These are phyloP conservation scores for Sphaerulina vaccinii DNA, from an alignment of 2,329 filamentous ascomycete genomes.

Conservation along the genomic window DNA sequence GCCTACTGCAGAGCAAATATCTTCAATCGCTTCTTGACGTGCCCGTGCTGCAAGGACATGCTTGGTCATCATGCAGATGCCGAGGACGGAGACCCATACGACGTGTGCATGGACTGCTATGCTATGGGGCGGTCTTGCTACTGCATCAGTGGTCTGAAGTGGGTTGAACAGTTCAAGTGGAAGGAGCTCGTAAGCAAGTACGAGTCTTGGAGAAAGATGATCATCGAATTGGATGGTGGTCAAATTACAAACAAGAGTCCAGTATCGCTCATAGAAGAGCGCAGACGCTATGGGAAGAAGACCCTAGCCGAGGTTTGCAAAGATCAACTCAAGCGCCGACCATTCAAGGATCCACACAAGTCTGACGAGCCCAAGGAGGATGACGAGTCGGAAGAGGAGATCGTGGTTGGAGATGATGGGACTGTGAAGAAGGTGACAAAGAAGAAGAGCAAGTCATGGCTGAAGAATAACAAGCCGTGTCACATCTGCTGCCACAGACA, in stretches of 20 bases:
- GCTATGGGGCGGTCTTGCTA: conserved; percentile 93
- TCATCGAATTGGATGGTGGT: conserved; percentile 70
- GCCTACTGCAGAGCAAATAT: conserved; percentile 96
- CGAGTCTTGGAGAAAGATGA: conserved; percentile 76
- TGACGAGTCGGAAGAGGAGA: conserved; percentile 50
- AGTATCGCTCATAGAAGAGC: conserved; percentile 67
- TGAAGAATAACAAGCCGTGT: conserved; percentile 58
- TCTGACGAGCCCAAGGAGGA: conserved; percentile 46
- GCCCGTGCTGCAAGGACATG: conserved; percentile 73
- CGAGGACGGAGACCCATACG: conserved; percentile 79
- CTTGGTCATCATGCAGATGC: conserved; percentile 55
- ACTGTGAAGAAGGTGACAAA: conserved; percentile 64
- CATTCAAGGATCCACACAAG: conserved; percentile 78
- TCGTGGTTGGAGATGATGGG: conserved; percentile 64
- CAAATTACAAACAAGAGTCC: conserved; percentile 62
- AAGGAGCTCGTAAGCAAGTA: conserved; percentile 72
- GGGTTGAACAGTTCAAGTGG: conserved; percentile 94
- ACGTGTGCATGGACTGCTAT: conserved; percentile 97
- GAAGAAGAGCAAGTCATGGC: conserved; percentile 52
- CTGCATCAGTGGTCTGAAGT: conserved; percentile 80
- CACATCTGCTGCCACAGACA: conserved; percentile 83
- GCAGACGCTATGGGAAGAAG: conserved; percentile 67
- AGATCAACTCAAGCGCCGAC: conserved; percentile 74
- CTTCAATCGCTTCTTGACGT: conserved; percentile 94
- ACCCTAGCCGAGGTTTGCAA: conserved; percentile 91